These are phyloP conservation scores for Penicillium ochrochloron DNA, from an alignment of 495 filamentous ascomycete species.

Conservation along the genomic window DNA sequence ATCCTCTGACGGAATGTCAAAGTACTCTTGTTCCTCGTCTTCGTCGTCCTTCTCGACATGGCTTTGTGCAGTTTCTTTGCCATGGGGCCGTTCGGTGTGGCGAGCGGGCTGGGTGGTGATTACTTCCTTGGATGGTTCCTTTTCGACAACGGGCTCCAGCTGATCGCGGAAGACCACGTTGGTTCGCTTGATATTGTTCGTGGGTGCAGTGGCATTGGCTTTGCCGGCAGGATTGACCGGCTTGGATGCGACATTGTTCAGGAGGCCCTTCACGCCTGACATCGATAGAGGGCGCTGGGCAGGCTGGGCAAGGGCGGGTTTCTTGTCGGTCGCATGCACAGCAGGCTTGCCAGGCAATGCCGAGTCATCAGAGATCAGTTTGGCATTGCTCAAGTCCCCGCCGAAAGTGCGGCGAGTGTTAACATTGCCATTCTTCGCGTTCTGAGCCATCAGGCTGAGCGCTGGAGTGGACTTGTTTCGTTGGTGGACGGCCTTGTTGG, in stretches of 20 bases:
- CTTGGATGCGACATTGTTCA: conserved; percentile 47
- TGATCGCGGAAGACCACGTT: conserved; percentile 69
- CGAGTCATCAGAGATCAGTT: conserved; percentile 61
- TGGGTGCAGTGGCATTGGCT: conserved; percentile 34
- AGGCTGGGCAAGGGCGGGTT: conserved; percentile 60
- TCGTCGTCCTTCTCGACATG: conserved; percentile 4
- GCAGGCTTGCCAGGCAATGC: conserved; percentile 51
- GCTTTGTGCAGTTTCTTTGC: conserved; percentile 17
- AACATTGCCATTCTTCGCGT: conserved; percentile 64
- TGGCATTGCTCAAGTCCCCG: conserved; percentile 73
- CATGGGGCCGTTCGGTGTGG: conserved; percentile 18
- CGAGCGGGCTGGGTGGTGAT: conserved; percentile 24
- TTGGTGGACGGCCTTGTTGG: conserved; percentile 70
- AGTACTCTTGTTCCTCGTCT: conserved; percentile 5
- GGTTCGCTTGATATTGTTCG: conserved; percentile 58
- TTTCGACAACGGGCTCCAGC: conserved; percentile 38
- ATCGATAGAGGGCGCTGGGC: conserved; percentile 66
- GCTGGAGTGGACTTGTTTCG: conserved; percentile 81
- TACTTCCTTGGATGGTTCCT: conserved; percentile 46
- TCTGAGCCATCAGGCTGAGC: conserved; percentile 59
- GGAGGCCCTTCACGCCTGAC: conserved; percentile 48
- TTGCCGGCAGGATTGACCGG: conserved; percentile 45
- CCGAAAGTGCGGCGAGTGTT: conserved; percentile 73
- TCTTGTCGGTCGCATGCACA: conserved; percentile 45
- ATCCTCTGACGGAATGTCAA: not conserved